Evolutionary conservation across 768 basidiomycete genomes (phyloP).

Genomic region (Kwoniella sp.): DNA sequence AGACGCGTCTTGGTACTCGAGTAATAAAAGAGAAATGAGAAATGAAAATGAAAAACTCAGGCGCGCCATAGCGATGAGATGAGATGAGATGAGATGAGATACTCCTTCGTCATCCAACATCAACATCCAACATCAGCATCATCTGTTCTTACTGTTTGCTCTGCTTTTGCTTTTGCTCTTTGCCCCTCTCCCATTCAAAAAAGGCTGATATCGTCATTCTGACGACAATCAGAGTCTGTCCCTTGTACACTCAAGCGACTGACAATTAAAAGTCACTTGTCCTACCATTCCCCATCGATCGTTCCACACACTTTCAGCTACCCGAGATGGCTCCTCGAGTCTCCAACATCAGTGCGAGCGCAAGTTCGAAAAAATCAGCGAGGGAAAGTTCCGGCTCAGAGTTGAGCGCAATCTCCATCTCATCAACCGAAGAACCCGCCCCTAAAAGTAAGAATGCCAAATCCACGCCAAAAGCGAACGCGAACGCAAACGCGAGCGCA

Average conservation of each 20-base stretch:
- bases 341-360: background rate
- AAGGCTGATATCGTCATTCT: too few relatives aligned
- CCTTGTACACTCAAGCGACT: too few relatives aligned
- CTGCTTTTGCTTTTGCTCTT: too few relatives aligned
- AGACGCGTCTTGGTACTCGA: background rate
- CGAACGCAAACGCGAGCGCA: background rate
- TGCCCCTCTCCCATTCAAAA: too few relatives aligned
- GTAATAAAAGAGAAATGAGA: background rate
- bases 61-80: background rate
- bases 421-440: background rate
- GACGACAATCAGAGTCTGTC: too few relatives aligned
- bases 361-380: background rate
- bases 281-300: too few relatives aligned
- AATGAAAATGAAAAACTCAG: background rate
- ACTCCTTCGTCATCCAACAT: background rate
- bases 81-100: too few relatives aligned
- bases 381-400: constrained; percentile 9
- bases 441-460: background rate
- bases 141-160: too few relatives aligned
- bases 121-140: background rate
- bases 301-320: too few relatives aligned
- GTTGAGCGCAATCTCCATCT: constrained; percentile 7
- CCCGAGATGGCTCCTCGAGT: too few relatives aligned
- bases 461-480: background rate
- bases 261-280: too few relatives aligned